A percentile compares a stretch with the other conserved stretches of the same genome.
Evolutionary conservation across 2,329 filamentous ascomycete genomes (phyloP).

Genomic region (Fusarium praegraminearum): DNA sequence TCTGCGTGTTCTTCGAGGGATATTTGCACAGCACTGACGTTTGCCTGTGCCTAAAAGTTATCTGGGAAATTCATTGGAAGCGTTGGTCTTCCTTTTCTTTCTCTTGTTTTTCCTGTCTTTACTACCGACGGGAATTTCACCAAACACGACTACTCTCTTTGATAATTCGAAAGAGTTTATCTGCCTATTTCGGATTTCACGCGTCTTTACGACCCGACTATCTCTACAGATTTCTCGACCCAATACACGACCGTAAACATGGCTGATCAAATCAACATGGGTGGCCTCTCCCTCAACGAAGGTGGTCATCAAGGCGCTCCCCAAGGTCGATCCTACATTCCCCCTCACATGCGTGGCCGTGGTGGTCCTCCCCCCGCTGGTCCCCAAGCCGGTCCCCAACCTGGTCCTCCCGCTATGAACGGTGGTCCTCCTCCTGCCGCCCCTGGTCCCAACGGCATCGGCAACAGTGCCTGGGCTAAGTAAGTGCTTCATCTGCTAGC

Average conservation of each 20-base stretch:
- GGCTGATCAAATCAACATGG: constrained; percentile 89
- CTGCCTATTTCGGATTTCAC: constrained; percentile 37
- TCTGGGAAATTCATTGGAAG: constrained; percentile 51
- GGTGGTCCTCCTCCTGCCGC: constrained; percentile 37
- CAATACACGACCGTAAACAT: constrained; percentile 63
- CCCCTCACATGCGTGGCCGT: constrained; percentile 78
- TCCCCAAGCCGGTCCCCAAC: constrained; percentile 35
- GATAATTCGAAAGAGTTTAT: constrained; percentile 46
- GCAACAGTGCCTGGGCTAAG: constrained; percentile 74
- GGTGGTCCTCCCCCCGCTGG: constrained; percentile 48
- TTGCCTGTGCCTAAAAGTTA: constrained; percentile 49
- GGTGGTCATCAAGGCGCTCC: constrained; percentile 49
- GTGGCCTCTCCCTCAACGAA: constrained; percentile 73
- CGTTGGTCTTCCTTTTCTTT: constrained; percentile 52
- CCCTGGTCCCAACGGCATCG: constrained; percentile 61
- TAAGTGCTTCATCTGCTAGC: constrained; percentile 54
- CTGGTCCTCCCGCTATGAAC: constrained; percentile 37
- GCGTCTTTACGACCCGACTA: constrained; percentile 39
- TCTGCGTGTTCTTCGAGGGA: constrained; percentile 59
- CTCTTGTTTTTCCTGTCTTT: constrained; percentile 49
- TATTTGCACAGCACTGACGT: constrained; percentile 50
- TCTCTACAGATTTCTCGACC: constrained; percentile 38
- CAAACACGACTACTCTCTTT: constrained; percentile 43
- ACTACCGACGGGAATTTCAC: constrained; percentile 49
- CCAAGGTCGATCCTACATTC: constrained; percentile 78